These are phyloP conservation scores for Mucuna pruriens DNA, from an alignment of 306 rosid species.

Conservation along the genomic window DNA sequence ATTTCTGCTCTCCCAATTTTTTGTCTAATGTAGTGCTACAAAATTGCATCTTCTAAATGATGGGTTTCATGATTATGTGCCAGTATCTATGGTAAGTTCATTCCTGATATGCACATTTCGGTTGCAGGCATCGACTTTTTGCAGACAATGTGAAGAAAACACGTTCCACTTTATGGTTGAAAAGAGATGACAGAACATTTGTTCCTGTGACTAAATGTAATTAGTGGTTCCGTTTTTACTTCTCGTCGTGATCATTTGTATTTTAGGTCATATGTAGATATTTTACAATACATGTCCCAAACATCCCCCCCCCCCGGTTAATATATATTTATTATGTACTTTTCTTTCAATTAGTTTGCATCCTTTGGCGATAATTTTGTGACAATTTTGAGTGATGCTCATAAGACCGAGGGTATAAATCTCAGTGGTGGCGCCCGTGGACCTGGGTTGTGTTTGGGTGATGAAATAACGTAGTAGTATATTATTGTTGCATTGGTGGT, in stretches of 20 bases:
- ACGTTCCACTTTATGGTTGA: constrained; percentile 85
- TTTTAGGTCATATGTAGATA: constrained; percentile 35
- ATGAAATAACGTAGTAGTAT: not conserved
- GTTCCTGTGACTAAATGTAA: constrained; percentile 56
- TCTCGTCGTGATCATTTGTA: constrained; percentile 10
- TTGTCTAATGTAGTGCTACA: constrained; percentile 5
- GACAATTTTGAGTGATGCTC: constrained; percentile 5
- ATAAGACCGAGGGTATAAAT: constrained; percentile 14
- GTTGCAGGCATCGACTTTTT: constrained; percentile 75
- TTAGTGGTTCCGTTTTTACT: constrained; percentile 2
- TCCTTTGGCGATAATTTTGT: not conserved
- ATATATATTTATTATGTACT: constrained; percentile 26
- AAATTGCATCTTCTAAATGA: constrained; percentile 15
- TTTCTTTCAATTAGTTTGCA: constrained; percentile 1
- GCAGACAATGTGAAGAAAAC: constrained; percentile 80
- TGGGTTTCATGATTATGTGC: constrained; percentile 17
- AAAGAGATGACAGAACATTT: constrained; percentile 71
- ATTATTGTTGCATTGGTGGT: not conserved
- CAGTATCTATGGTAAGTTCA: constrained; percentile 4
- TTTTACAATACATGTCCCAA: not conserved
- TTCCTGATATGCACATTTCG: constrained; percentile 38
- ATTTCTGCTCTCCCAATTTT: not conserved
- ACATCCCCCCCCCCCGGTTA: not conserved
- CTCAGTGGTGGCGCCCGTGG: constrained; percentile 5
- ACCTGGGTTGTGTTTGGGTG: not conserved